A percentile compares a stretch with the other conserved stretches of the same genome.
Evolutionary conservation across 2,329 filamentous ascomycete species (phyloP).

Genomic region (Fusarium floridanum): DNA sequence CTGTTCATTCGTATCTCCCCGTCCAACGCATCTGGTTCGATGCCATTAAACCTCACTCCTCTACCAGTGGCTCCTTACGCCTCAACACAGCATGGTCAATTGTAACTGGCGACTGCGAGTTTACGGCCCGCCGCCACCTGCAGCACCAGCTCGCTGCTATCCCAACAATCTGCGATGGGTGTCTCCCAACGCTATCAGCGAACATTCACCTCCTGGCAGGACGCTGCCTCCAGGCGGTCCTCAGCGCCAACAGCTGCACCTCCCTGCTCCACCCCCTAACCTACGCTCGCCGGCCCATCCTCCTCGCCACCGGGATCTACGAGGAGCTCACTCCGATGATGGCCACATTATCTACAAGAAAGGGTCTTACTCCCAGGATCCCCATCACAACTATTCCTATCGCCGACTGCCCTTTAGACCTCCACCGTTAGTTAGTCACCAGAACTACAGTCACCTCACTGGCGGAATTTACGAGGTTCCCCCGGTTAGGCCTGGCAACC

Average conservation of each 20-base stretch:
- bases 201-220: conserved; percentile 57
- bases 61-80: conserved; percentile 39
- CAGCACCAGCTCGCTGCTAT: conserved; percentile 51
- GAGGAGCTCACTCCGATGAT: conserved; percentile 54
- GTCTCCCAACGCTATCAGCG: conserved; percentile 60
- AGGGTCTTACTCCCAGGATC: conserved; percentile 51
- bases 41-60: conserved; percentile 37
- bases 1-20: conserved; percentile 10
- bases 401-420: conserved; percentile 43
- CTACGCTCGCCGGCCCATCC: conserved; percentile 54
- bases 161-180: conserved; percentile 55
- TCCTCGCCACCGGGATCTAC: conserved; percentile 55
- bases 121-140: conserved; percentile 49
- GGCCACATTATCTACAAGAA: conserved; percentile 51
- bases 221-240: conserved; percentile 41
- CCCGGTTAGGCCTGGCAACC: conserved; percentile 52
- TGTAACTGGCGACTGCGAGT: conserved; percentile 54
- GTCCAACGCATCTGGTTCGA: conserved; percentile 24
- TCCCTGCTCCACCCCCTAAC: conserved; percentile 54
- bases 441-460: conserved; percentile 48
- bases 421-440: conserved; percentile 48
- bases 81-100: conserved; percentile 55
- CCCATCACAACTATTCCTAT: conserved; percentile 50
- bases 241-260: conserved; percentile 47
- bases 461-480: conserved; percentile 51